Percentiles rank a stretch among this genome's conserved stretches.
phyloP scores from a whole-genome alignment of 2,329 filamentous ascomycete genomes.

The Aureobasidium pullulans region DNA sequence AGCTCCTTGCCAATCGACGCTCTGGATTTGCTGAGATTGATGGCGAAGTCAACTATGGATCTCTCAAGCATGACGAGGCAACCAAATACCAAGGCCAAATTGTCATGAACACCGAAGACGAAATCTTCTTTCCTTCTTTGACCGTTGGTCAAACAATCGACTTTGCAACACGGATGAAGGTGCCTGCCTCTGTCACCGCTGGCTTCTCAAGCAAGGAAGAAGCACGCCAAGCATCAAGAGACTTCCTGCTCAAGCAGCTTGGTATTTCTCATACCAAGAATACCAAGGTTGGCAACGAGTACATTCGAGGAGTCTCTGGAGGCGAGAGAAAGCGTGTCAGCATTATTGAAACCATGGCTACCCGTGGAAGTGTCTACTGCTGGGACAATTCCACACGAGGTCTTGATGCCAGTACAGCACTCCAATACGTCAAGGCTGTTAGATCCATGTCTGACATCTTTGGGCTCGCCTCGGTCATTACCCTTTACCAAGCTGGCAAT shows the following conservation, averaged over 20 bases:
- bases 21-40: constrained; percentile 57
- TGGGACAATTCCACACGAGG: constrained; percentile 44
- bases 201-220: constrained; percentile 51
- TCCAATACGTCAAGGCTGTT: constrained; percentile 42
- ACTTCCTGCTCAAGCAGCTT: constrained; percentile 82
- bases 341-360: constrained; percentile 44
- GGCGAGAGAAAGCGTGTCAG: constrained; percentile 43
- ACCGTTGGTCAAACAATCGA: constrained; percentile 81
- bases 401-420: constrained; percentile 42
- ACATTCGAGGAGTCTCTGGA: constrained; percentile 63
- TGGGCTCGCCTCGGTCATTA: constrained; percentile 76
- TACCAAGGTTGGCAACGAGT: constrained; percentile 77
- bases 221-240: constrained; percentile 63
- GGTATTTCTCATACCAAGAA: constrained; percentile 83
- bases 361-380: constrained; percentile 29
- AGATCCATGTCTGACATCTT: constrained; percentile 68
- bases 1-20: constrained; percentile 64
- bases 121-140: constrained; percentile 75
- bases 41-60: constrained; percentile 58
- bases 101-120: constrained; percentile 80
- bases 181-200: constrained; percentile 68
- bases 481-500: constrained; percentile 77
- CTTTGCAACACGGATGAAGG: constrained; percentile 79
- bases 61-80: neutral
- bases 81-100: constrained; percentile 71